Percentiles rank a stretch among this genome's conserved stretches.
phyloP scores from a whole-genome alignment of 1,284 basidiomycete species.

The Thecaphora frezii region DNA sequence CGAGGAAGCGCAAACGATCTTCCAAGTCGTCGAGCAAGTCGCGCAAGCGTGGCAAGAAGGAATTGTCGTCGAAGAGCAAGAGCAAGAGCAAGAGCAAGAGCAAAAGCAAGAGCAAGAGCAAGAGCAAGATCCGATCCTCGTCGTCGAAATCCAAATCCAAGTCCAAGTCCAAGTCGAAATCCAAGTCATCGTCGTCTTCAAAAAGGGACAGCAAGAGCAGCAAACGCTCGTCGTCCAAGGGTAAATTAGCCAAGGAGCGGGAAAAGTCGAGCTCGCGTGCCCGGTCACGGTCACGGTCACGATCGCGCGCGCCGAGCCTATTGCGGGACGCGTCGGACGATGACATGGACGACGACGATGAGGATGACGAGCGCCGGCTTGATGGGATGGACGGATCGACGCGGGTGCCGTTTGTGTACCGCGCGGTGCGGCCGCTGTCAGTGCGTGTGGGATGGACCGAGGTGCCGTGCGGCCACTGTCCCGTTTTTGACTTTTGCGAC shows the following conservation, averaged over 20 bases:
- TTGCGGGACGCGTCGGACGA: conserved; percentile 3
- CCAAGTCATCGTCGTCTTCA: neutral
- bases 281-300: conserved; percentile 5
- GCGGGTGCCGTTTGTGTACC: conserved; percentile 38
- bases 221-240: neutral
- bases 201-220: neutral
- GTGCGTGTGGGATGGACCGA: conserved; percentile 46
- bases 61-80: conserved; percentile 1
- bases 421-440: conserved; percentile 33
- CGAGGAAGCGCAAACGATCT: conserved; percentile 30
- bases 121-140: neutral
- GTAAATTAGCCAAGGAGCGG: neutral
- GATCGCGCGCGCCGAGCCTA: neutral
- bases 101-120: conserved; percentile 3
- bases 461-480: conserved; percentile 48
- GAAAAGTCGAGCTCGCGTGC: conserved; percentile 1
- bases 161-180: neutral
- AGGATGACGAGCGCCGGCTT: conserved; percentile 1
- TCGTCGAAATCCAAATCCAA: conserved; percentile 1
- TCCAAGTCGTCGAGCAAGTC: conserved; percentile 16
- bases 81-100: conserved; percentile 21
- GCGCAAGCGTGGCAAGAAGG: conserved; percentile 8
- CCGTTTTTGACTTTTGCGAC: conserved; percentile 52
- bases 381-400: neutral
- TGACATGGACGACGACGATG: conserved; percentile 8